Conservation (phyloP, 2,329 filamentous ascomycete species). For the Pseudodiploospora longispora region DNA sequence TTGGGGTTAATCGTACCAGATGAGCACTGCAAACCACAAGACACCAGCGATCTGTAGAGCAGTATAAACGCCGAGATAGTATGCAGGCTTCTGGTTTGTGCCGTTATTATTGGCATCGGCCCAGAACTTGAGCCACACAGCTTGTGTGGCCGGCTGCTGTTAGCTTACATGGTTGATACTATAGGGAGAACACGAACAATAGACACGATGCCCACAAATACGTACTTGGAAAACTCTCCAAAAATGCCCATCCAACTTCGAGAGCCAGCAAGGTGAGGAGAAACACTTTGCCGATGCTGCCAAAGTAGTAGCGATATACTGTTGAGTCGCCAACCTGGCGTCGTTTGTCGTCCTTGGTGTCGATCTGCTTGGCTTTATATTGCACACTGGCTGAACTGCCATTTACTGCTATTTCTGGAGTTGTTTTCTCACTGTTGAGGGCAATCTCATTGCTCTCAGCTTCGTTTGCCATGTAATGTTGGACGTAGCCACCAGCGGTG, state of each 20-base stretch:
- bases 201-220: no score
- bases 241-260: slow-evolving; percentile 17
- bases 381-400: slow-evolving; percentile 3
- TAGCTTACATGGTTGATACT: no score
- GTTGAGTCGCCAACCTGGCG: slow-evolving; percentile 20
- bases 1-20: slow-evolving; percentile 10
- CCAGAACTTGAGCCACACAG: slow-evolving; percentile 26
- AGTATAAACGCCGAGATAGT: slow-evolving; percentile 19
- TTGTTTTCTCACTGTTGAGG: no score
- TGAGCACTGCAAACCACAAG: slow-evolving; percentile 14
- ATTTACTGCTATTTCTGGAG: neutral
- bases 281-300: slow-evolving; percentile 18
- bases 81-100: slow-evolving; percentile 4
- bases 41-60: slow-evolving; percentile 15
- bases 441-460: neutral
- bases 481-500: slow-evolving; percentile 6
- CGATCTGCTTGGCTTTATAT: slow-evolving; percentile 15
- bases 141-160: slow-evolving; percentile 3
- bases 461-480: neutral
- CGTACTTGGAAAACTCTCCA: slow-evolving; percentile 22
- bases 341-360: slow-evolving; percentile 12
- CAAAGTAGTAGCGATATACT: slow-evolving; percentile 21
- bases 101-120: slow-evolving; percentile 13
- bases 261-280: slow-evolving; percentile 14
- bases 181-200: no score